A percentile compares a stretch with the other conserved stretches of the same genome.
These are phyloP conservation scores for Penstemon barbatus DNA, from an alignment of 257 asterid genomes.

Conservation along the genomic window DNA sequence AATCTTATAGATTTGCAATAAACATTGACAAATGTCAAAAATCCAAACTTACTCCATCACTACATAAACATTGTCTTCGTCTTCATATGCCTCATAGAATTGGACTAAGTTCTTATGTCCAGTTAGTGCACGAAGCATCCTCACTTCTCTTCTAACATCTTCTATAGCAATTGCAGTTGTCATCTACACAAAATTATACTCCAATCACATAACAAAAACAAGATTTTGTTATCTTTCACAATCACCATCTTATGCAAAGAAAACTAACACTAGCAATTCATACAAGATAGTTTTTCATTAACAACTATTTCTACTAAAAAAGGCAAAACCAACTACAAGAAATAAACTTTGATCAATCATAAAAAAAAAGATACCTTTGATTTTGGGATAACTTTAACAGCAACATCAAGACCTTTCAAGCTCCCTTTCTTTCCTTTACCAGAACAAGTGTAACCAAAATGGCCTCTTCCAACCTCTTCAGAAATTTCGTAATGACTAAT, in stretches of 20 bases:
- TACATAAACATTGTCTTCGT: conserved; percentile 53
- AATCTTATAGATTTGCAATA: background rate
- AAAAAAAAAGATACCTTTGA: conserved; percentile 57
- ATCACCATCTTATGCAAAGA: background rate
- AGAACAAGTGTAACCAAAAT: conserved; percentile 87
- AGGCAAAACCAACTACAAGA: conserved; percentile 9
- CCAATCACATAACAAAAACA: conserved; percentile 18
- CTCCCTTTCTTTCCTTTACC: conserved; percentile 81
- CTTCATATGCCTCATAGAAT: conserved; percentile 61
- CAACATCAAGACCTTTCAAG: conserved; percentile 88
- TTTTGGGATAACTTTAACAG: conserved; percentile 86
- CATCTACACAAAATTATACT: conserved; percentile 47
- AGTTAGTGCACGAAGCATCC: conserved; percentile 51
- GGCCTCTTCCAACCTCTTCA: conserved; percentile 91
- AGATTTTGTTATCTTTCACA: conserved; percentile 16
- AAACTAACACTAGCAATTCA: conserved; percentile 1
- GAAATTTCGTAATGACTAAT: conserved; percentile 61
- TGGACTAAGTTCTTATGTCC: conserved; percentile 61
- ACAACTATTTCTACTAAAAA: background rate
- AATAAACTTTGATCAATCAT: conserved; percentile 7
- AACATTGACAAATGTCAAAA: background rate
- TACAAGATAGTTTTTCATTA: background rate
- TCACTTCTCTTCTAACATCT: conserved; percentile 64
- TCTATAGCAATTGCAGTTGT: conserved; percentile 61
- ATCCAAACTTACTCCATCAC: conserved; percentile 66